Percentiles rank a stretch among this genome's conserved stretches.
Conservation (phyloP, 495 filamentous ascomycete genomes). For the Penicillium coffeae region DNA sequence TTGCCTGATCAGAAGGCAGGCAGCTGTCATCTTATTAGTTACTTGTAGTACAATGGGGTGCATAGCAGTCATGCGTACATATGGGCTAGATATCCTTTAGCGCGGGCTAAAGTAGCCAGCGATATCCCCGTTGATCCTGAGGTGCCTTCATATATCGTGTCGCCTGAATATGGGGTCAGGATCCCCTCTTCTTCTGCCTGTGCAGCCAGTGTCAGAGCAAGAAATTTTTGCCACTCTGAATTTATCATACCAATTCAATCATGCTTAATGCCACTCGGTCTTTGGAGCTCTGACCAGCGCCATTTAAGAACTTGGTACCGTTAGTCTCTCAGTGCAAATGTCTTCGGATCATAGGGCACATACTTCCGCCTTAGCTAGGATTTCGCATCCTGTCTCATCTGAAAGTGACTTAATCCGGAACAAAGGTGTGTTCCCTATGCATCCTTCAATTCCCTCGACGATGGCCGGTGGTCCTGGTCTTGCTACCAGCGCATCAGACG, state of each 20-base stretch:
- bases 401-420: slow-evolving; percentile 84
- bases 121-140: slow-evolving; percentile 94
- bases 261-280: slow-evolving; percentile 91
- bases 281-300: slow-evolving; percentile 92
- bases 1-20: slow-evolving; percentile 90
- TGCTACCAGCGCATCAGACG: slow-evolving; percentile 20
- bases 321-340: background rate
- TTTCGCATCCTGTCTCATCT: slow-evolving; percentile 86
- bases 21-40: slow-evolving; percentile 47
- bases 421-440: slow-evolving; percentile 91
- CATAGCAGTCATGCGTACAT: slow-evolving; percentile 53
- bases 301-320: slow-evolving; percentile 67
- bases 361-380: slow-evolving; percentile 90
- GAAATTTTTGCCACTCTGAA: background rate
- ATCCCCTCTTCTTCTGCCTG: slow-evolving; percentile 76
- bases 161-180: slow-evolving; percentile 74
- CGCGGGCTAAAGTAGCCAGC: slow-evolving; percentile 80
- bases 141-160: slow-evolving; percentile 96
- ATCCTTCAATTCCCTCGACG: slow-evolving; percentile 78
- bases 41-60: slow-evolving; percentile 9
- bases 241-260: slow-evolving; percentile 59
- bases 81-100: slow-evolving; percentile 84
- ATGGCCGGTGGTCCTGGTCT: slow-evolving; percentile 39
- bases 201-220: background rate
- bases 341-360: background rate